A percentile compares a stretch with the other conserved stretches of the same genome.
These are phyloP conservation scores for Ascochyta pisi DNA, from an alignment of 2,329 filamentous ascomycete genomes.

Conservation along the genomic window DNA sequence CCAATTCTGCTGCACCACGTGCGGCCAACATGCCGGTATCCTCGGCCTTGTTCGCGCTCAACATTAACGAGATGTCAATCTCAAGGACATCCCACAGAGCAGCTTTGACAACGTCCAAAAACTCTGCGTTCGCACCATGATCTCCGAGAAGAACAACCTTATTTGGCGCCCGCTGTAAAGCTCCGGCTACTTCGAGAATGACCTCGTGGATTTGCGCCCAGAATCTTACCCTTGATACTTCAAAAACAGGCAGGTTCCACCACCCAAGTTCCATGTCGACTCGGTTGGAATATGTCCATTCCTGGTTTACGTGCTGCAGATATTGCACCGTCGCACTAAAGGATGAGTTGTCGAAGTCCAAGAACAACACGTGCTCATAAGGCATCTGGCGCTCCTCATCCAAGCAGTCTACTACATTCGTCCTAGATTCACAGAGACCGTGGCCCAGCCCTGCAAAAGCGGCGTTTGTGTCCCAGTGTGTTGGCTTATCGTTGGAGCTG, in stretches of 20 bases:
- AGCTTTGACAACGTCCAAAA: slow-evolving; percentile 28
- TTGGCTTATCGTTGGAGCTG: background rate
- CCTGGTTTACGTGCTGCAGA: slow-evolving; percentile 15
- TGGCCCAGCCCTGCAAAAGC: slow-evolving; percentile 28
- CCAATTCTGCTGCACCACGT: slow-evolving; percentile 35
- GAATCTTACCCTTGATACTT: slow-evolving; percentile 30
- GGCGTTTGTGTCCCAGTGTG: slow-evolving; percentile 28
- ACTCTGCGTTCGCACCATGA: slow-evolving; percentile 30
- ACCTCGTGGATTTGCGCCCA: slow-evolving; percentile 33
- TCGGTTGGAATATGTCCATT: slow-evolving; percentile 13
- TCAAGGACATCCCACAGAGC: slow-evolving; percentile 31
- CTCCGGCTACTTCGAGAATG: slow-evolving; percentile 22
- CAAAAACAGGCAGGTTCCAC: slow-evolving; percentile 35
- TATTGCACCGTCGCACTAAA: slow-evolving; percentile 30
- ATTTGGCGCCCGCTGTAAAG: slow-evolving; percentile 21
- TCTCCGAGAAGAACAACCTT: slow-evolving; percentile 34
- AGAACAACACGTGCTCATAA: slow-evolving; percentile 29
- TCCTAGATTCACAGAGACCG: slow-evolving; percentile 22
- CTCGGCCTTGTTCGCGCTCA: slow-evolving; percentile 18
- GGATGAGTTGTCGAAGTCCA: slow-evolving; percentile 37
- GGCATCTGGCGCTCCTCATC: slow-evolving; percentile 12
- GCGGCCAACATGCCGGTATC: slow-evolving; percentile 25
- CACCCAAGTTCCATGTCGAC: slow-evolving; percentile 31
- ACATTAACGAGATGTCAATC: slow-evolving; percentile 24
- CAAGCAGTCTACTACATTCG: slow-evolving; percentile 8